Base-by-base conservation (phyloP, 2,329 filamentous ascomycete species). In the Capronia epimyces region DNA sequence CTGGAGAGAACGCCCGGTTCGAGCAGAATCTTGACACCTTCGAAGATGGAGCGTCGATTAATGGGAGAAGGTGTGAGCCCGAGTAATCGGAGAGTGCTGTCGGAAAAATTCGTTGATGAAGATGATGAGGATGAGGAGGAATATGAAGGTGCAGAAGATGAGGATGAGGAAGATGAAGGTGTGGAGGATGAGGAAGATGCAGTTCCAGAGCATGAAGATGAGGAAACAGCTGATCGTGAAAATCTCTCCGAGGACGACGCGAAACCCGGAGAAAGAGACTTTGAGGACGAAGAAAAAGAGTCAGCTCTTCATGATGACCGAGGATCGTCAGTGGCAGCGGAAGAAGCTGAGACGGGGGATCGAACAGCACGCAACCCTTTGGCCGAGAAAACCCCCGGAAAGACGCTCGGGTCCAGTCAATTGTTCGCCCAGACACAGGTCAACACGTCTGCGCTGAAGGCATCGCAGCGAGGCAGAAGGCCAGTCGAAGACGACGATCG, bases 1-100 rank as follows among this genome's bases (percentile, higher is more conserved):
- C 39, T 48, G n/a, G 54, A 60, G 43, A 52, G 42, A 29, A 52
- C 49, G 7, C 47, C 52, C 9, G 49, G 46, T 4, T 45, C 44
- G 12, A 52, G 47, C 32, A 46, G 46, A n/a, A 27, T 53, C 18
- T 15, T 52, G 37, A 53, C 46, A 9, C 56, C 58, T 20, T 57
- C 50, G 8, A 60, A 59, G 39, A 57, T 60, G 58, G 52, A 54
- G 44, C 18, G 44, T 18, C 50, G 59, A 13, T 46, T 49, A 22
- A 49, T 24, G 32, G 51, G 44, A 13, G 9, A 49, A 21, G n/a
- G 10, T 18, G 3, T 13, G 10, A 32, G 20, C n/a, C 37, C 42
- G 18, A 29, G 9, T 45, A n/a, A 10, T n/a, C 42, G 36, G 21
- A 53, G 41, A 5, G 20, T 10, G 9, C 31, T 50, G 31, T 57